Evolutionary conservation across 805 yeast genomes (phyloP).

Genomic region (Metschnikowia koreensis): DNA sequence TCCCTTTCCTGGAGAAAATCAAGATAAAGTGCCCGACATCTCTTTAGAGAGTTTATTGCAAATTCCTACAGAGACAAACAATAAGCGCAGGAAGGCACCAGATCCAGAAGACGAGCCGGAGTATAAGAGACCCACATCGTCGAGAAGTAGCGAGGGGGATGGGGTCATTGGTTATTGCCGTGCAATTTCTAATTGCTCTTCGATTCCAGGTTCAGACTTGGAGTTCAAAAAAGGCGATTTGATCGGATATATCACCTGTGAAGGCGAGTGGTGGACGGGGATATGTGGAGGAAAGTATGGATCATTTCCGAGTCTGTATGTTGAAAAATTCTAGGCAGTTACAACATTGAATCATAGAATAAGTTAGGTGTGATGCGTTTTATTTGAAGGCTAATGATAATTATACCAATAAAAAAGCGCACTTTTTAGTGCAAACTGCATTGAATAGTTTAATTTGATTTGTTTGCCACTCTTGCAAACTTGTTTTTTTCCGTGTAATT

Average conservation of each 20-base stretch:
- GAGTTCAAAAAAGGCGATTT: constrained; percentile 42
- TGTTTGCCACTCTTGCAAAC: background rate
- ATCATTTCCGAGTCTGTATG: constrained; percentile 36
- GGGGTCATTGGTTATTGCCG: constrained; percentile 23
- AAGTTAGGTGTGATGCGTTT: no score
- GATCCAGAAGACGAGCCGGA: background rate
- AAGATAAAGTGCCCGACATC: no score
- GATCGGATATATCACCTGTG: constrained; percentile 34
- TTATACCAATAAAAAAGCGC: background rate
- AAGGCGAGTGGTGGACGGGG: constrained; percentile 40
- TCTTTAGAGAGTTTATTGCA: no score
- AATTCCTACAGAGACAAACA: background rate
- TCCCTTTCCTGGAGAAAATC: background rate
- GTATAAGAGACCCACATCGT: background rate
- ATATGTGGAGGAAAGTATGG: constrained; percentile 27
- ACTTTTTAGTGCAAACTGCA: background rate
- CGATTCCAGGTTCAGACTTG: constrained; percentile 41
- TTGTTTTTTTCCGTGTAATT: constrained; percentile 19
- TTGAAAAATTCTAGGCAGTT: constrained; percentile 8
- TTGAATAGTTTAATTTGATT: background rate
- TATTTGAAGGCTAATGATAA: no score
- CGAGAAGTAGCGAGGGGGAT: background rate
- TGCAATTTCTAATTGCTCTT: constrained; percentile 42
- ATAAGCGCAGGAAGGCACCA: constrained; percentile 1
- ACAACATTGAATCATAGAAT: background rate